Conservation (phyloP, 345 rosid genomes). For the Lumnitzera racemosa region DNA sequence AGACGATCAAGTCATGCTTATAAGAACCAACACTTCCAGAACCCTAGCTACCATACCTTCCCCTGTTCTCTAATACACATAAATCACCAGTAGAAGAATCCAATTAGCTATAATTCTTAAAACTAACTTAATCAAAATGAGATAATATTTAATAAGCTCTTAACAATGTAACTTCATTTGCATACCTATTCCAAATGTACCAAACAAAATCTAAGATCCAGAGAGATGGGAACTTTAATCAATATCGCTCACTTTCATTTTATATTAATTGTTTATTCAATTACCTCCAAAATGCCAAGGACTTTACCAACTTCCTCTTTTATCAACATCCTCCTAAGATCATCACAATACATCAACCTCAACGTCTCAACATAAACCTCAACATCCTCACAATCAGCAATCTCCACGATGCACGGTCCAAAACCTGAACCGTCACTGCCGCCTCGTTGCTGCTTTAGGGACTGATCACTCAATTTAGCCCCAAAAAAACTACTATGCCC, state of each 20-base stretch:
- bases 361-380: constrained; percentile 94
- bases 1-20: no score
- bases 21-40: no score
- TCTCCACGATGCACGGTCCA: constrained; percentile 70
- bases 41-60: no score
- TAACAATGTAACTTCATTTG: no score
- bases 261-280: background rate
- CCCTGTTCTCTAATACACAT: no score
- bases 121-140: no score
- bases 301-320: constrained; percentile 76
- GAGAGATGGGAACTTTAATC: background rate
- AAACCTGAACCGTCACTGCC: constrained; percentile 9
- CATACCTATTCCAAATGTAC: no score
- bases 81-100: no score
- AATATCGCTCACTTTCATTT: background rate
- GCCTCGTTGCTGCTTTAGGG: constrained; percentile 59
- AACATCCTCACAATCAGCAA: constrained; percentile 94
- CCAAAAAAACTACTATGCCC: constrained; percentile 91
- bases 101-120: no score
- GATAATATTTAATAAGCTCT: no score
- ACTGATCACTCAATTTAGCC: constrained; percentile 68
- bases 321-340: constrained; percentile 90
- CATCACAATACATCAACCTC: constrained; percentile 90
- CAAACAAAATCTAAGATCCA: background rate
- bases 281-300: constrained; percentile 91